A percentile compares a stretch with the other conserved stretches of the same genome.
These are phyloP conservation scores for Grammothele lineata DNA, from an alignment of 768 basidiomycete species.

Conservation along the genomic window DNA sequence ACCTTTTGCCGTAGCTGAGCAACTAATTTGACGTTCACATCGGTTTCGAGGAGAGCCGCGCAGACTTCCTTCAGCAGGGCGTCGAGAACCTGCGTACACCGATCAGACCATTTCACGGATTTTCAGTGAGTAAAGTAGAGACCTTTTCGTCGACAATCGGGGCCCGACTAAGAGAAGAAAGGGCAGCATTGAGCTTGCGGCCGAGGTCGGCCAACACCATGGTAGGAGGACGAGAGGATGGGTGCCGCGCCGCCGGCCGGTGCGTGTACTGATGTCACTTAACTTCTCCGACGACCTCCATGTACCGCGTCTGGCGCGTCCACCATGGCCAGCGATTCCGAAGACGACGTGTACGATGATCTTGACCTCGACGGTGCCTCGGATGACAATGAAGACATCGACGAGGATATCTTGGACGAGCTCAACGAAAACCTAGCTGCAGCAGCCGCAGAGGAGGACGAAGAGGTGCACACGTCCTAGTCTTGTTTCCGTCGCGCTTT, in stretches of 20 bases:
- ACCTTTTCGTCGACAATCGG: constrained; percentile 92
- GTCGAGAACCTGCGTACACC: constrained; percentile 75
- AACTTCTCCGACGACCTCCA: constrained; percentile 12
- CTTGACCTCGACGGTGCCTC: constrained; percentile 51
- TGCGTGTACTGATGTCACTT: too few species aligned
- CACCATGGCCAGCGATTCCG: constrained; percentile 53
- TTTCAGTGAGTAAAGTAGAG: constrained; percentile 14
- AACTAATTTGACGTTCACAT: constrained; percentile 98
- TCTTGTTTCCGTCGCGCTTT: neutral
- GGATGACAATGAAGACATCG: constrained; percentile 49
- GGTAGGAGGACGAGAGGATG: constrained; percentile 15
- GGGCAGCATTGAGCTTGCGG: constrained; percentile 87
- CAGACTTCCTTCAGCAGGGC: constrained; percentile 93
- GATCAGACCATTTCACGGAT: neutral
- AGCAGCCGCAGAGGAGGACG: constrained; percentile 50
- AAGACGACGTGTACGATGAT: constrained; percentile 59
- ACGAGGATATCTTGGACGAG: constrained; percentile 59
- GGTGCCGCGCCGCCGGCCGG: neutral
- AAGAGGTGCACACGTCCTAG: constrained; percentile 48
- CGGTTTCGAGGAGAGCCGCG: constrained; percentile 88
- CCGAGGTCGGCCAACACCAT: constrained; percentile 99
- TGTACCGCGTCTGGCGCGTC: constrained; percentile 10
- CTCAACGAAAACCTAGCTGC: constrained; percentile 41
- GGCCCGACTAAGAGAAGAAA: constrained; percentile 83
- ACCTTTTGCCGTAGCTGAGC: constrained; percentile 83